Evolutionary conservation across 1,139 yeast genomes (phyloP), one percentile per base, ranked within the genome.

Genomic region (Saccharomyces pastorianus): DNA sequence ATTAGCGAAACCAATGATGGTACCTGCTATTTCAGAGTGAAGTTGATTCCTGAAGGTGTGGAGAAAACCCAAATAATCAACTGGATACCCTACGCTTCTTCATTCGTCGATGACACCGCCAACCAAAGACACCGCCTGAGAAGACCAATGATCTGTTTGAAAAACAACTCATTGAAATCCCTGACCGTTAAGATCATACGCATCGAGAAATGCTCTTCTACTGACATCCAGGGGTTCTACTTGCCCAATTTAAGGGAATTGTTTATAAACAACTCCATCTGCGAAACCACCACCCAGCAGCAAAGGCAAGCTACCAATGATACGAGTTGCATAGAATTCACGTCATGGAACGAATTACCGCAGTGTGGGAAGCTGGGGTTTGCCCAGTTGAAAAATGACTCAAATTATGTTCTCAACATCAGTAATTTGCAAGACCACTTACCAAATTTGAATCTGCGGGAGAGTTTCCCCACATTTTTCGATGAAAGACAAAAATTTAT

Each of bases 261-360:
- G 14, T 52, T 49, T 6, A 17, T 38, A 17, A 38, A 38, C 42
- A 38, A 38, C 9, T 8, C 42, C 25, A 8, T 38, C 9, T 38
- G 25, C 42, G 42, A 38, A 1, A 17, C 42, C 42, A 17, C 42
- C 42, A 17, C 42, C 13, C 42, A 38, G 9, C 23, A 38, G 6
- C 42, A 38, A 17, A 38, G 9, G 2, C 25, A 38, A 17, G 42
- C 25, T 3, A 3, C 56, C 3, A 57, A 55, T 32, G 56, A 59
- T n/a, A 55, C 59, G 50, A 58, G 55, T n/a, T 57, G 63, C 1
- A 53, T 61, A 11, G 58, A 53, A 3, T 63, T 65, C 47, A 61
- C 68, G 1, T 57, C 61, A 1, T 65, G 66, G 66, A 63, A 64
- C 51, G 59, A 60, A 48, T 53, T 63, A 48, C 53, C 56, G 14